Conservation (phyloP, 2,329 filamentous ascomycete species). For the Elsinoe ampelina region DNA sequence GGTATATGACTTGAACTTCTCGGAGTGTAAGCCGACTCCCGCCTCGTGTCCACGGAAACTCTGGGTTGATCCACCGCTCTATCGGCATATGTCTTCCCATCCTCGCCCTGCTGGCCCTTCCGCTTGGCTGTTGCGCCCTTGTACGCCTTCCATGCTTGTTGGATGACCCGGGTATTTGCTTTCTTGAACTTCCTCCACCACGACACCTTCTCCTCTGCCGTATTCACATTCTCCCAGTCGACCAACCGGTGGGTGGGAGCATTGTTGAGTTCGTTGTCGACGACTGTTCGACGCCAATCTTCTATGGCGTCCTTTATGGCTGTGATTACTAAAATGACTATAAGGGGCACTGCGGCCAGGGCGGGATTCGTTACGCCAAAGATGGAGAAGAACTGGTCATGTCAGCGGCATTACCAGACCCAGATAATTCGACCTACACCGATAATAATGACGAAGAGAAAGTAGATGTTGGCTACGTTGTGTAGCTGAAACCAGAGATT, state of each 20-base stretch:
- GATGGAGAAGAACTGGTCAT: slow-evolving; percentile 76
- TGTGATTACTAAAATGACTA: slow-evolving; percentile 82
- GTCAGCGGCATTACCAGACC: slow-evolving; percentile 8
- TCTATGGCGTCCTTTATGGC: slow-evolving; percentile 92
- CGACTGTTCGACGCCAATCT: slow-evolving; percentile 81
- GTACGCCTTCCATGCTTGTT: slow-evolving; percentile 45
- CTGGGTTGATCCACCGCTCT: slow-evolving; percentile 46
- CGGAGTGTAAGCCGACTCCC: slow-evolving; percentile 48
- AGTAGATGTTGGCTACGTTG: slow-evolving; percentile 97
- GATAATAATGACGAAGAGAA: slow-evolving; percentile 90
- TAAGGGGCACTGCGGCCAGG: slow-evolving; percentile 80
- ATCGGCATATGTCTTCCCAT: slow-evolving; percentile 37
- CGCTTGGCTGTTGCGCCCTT: slow-evolving; percentile 33
- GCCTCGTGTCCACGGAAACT: slow-evolving; percentile 57
- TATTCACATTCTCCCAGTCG: slow-evolving; percentile 89
- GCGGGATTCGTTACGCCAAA: slow-evolving; percentile 89
- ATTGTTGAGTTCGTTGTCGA: slow-evolving; percentile 93
- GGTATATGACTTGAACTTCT: slow-evolving; percentile 42
- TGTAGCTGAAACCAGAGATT: slow-evolving; percentile 98
- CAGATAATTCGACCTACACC: slow-evolving; percentile 54
- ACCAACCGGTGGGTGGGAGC: slow-evolving; percentile 83
- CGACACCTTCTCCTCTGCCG: slow-evolving; percentile 75
- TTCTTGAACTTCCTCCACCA: slow-evolving; percentile 88
- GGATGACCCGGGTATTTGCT: slow-evolving; percentile 56
- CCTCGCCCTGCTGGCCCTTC: slow-evolving; percentile 30